Base-by-base conservation (phyloP, 129 eudicot species). In the Solidago caesia region DNA sequence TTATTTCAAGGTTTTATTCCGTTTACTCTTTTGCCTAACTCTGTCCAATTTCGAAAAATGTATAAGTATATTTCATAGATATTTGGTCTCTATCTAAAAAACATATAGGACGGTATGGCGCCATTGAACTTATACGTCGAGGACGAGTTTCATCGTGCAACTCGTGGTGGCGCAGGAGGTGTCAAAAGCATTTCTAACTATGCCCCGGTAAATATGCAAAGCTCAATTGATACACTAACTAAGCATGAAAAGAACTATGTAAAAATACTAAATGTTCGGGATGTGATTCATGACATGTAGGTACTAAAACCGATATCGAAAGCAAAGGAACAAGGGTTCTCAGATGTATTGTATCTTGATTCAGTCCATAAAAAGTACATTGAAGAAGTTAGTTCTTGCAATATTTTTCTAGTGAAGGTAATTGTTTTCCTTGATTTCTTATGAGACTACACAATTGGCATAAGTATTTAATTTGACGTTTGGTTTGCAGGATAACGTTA, bases 151-250 rank as follows among this genome's bases (percentile, higher is more conserved):
- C 89, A 85, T 70, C 96, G 99, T 56, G 89, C 99, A 44, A 57
- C 88, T 15, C 88, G 83, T 56, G 99, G 99, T 49, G 99, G 99
- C 6, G 91, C 76, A 44, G 99, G 99, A 76, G 96, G 97, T 26
- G 89, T 94, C 66, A 94, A 94, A 80, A 81, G 91, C 75, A 94
- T 94, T 29, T 77, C 91, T 8, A 94, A 94, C 72, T 94, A 94
- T 73, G 88, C 87, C 10, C 97, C 99, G 79, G 99, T 56, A 56
- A 15, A 33, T 33, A 33, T 33, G 3, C 3, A 33, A 8, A 56
- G 21, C 27, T n/a, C 21, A 12, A 56, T 52, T n/a, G 4, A 56
- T 56, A 15, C 6, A 9, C 61, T 56, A 6, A n/a, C 4, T 56
- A 7, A 13, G 16, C 4, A 27, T 51, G 53, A 33, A 39, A 33